Conservation (phyloP, 2,329 filamentous ascomycete genomes). For the Aspergillus japonicus region DNA sequence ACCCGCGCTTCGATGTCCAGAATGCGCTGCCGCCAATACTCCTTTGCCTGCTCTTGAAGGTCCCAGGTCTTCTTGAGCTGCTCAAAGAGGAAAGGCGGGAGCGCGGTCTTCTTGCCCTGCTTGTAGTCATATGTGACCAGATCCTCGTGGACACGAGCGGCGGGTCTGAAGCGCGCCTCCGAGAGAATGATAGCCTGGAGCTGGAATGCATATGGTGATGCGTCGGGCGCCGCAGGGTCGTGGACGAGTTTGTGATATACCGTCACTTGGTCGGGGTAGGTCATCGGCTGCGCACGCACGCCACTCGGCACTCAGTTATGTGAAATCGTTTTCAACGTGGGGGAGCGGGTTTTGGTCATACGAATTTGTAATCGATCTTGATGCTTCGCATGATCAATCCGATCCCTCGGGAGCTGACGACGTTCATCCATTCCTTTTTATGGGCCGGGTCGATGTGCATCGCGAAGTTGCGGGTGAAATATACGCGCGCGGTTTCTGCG, state of each 20-base stretch:
- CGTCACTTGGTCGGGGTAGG: constrained; percentile 76
- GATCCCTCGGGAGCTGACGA: constrained; percentile 64
- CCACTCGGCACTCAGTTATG: constrained; percentile 5
- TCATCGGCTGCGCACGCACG: constrained; percentile 65
- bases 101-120: constrained; percentile 53
- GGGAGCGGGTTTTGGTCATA: constrained; percentile 48
- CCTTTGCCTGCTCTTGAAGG: constrained; percentile 61
- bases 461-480: constrained; percentile 73
- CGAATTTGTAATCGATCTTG: constrained; percentile 83
- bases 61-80: constrained; percentile 60
- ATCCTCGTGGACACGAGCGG: constrained; percentile 74
- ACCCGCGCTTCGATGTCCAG: constrained; percentile 58
- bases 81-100: constrained; percentile 62
- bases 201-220: constrained; percentile 34
- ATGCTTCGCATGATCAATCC: constrained; percentile 80
- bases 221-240: constrained; percentile 44
- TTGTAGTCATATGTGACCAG: constrained; percentile 76
- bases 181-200: constrained; percentile 69
- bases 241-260: constrained; percentile 75
- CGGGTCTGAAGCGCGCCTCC: constrained; percentile 68
- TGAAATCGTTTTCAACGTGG: not conserved
- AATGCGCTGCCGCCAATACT: constrained; percentile 54
- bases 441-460: constrained; percentile 61
- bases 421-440: constrained; percentile 62
- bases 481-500: constrained; percentile 76